Evolutionary conservation across 2,329 filamentous ascomycete genomes (phyloP), one percentile per base, ranked within the genome.

Genomic region (Whalleya microplaca): DNA sequence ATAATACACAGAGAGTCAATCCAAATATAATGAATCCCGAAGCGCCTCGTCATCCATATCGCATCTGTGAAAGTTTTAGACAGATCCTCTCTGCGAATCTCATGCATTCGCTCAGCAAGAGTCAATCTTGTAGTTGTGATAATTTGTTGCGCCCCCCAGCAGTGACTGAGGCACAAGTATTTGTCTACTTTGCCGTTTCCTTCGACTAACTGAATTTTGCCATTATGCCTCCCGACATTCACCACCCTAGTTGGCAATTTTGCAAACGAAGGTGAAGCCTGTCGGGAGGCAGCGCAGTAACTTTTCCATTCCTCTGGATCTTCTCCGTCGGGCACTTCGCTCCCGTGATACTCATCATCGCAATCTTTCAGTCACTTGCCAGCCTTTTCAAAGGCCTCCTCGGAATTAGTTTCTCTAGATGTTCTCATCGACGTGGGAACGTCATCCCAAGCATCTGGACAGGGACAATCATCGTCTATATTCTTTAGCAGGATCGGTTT

Each of bases 121-220:
- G 48, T 55, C 41, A 47, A 41, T 6, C 20, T 60, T 4, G 53
- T 54, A 12, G 51, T 58, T 21, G 54, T 60, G 45, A 57, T 62
- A 23, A 59, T 52, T 5, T 54, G 59, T 10, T 48, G 32, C 21
- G 37, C 23, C 3, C 59, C 59, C 59, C 59, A 62, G 29, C 59
- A 62, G 41, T 62, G 57, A 37, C 59, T 62, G 8, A 62, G 53
- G 27, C 56, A 56, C 12, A 55, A 18, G 41, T 62, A 62, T 23
- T 47, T 47, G 6, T 43, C 40, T 16, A 14, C 27, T 19, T 20
- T 18, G n/a, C 52, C 56, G 8, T 52, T 52, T 49, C 42, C 45
- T 41, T 55, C 51, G 9, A 51, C 41, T 7, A 58, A 40, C 32
- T 19, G 6, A n/a, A 53, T 21, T 16, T n/a, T 27, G 16, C 37